Base-by-base conservation (phyloP, 1,139 yeast genomes). In the Magnusiomyces magnusii region DNA sequence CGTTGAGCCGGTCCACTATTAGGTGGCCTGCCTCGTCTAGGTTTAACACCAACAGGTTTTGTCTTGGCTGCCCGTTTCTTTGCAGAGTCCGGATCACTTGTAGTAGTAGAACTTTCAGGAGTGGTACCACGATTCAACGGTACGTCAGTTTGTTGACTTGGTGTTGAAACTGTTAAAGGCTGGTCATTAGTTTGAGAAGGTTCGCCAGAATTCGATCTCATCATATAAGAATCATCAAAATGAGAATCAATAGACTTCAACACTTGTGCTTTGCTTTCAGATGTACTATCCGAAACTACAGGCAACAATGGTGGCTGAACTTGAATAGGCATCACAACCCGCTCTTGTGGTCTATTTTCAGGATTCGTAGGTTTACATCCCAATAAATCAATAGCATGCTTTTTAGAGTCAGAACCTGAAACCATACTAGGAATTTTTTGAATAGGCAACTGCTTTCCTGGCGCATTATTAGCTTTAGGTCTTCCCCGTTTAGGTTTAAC, bases 11-110 rank as follows among this genome's bases (percentile, higher is more conserved):
- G 59, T 1, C 53, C 59, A 47, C 59, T 57, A 34, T 59, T 59
- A 13, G 61, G 61, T 10, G 61, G 61, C 36, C 61, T 47, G 2
- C 61, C 61, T 21, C 61, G 54, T 27, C 58, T 54, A 13, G 61
- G 59, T 47, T 59, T 59, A 17, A 41, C 36, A 2, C 50, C 44
- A 39, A 39, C 44, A 9, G 44, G 44, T 39, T 39, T 39, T 13
- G 36, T 7, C 36, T 7, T 7, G 7, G 36, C 13, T 7, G 36
- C 13, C 13, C 36, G 36, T 13, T 31, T 31, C 13, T 31, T 31
- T 31, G 36, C 13, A 31, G 36, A 31, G 10, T 31, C 36, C 13
- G 36, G 36, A 31, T 31, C 36, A 31, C 10, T 13, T 7, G 7
- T 31, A 31, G 36, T 13, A 31, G 7, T 31, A 7, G 36, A 31